Base-by-base conservation (phyloP, 1,139 yeast genomes). In the Scheffersomyces illinoinensis region DNA sequence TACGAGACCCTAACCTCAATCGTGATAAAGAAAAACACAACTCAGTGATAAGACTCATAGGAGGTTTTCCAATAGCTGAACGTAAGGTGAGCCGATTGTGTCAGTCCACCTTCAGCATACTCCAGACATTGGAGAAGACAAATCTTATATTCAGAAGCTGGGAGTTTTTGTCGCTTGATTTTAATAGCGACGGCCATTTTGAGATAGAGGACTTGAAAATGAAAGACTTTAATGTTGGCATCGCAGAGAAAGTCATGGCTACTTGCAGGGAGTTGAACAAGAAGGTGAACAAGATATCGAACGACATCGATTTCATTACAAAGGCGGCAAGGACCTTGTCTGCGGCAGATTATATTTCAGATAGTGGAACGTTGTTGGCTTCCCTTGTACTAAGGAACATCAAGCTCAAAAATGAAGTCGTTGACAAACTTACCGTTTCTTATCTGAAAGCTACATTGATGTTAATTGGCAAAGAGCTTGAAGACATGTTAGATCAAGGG, bases 401-500 rank as follows among this genome's bases (percentile, higher is more conserved):
- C 58, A 81, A 79, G 66, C 66, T 85, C 55, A 84, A 84, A 61
- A 81, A 80, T 61, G 76, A 74, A 55, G 71, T 85, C 20, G 75
- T 79, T n/a, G 87, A 85, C 60, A 76, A 77, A 60, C 74, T 85
- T 47, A 81, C 86, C 2, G 80, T 85, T 20, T 79, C 85, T 5
- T 85, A 85, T 66, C 83, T 84, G 67, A 83, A 85, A 65, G 87
- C 89, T 6, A 82, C 79, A 63, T 74, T 86, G 57, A 85, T 85
- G 47, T 73, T 79, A 19, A 86, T 86, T 53, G 89, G 89, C 4
- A 76, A 80, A 50, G 87, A 85, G 58, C 70, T 86, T 58, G 88
- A 85, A 62, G 60, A 66, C 8, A 75, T 84, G 76, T 69, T 84
- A 10, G 51, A 20, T 1, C 59, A 59, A 8, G 47, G 48, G 17